Percentiles rank a stretch among this genome's conserved stretches.
Conservation (phyloP, 2,329 filamentous ascomycete genomes). For the Neonectria magnoliae region DNA sequence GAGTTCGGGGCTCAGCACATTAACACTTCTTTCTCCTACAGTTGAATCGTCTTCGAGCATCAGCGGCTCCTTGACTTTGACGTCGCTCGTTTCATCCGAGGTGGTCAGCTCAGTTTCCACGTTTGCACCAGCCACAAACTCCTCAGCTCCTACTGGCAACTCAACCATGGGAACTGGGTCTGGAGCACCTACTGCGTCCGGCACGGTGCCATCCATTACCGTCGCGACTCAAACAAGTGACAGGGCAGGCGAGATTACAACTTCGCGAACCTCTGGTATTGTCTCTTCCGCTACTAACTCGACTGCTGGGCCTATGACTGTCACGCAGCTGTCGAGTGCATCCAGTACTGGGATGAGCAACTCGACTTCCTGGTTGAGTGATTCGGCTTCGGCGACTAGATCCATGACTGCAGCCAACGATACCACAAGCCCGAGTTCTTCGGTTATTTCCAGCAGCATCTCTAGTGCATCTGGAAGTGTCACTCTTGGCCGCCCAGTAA, state of each 20-base stretch:
- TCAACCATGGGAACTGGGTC: constrained; percentile 6
- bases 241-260: background rate
- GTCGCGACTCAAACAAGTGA: background rate
- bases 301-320: background rate
- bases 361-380: background rate
- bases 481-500: background rate
- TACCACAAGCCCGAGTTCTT: background rate
- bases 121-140: constrained; percentile 12
- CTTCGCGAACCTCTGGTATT: background rate
- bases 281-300: background rate
- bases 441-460: background rate
- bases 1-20: background rate
- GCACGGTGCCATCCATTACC: background rate
- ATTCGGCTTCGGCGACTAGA: background rate
- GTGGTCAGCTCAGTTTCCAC: constrained; percentile 10
- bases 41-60: background rate
- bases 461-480: background rate
- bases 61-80: background rate
- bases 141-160: constrained; percentile 2
- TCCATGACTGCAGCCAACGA: background rate
- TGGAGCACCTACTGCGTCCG: background rate
- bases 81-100: constrained; percentile 8
- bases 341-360: background rate
- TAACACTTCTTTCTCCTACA: background rate
- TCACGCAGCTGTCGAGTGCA: background rate